These are phyloP conservation scores for Gracilaria domingensis DNA, from an alignment of 23 red algal genomes.

Conservation along the genomic window DNA sequence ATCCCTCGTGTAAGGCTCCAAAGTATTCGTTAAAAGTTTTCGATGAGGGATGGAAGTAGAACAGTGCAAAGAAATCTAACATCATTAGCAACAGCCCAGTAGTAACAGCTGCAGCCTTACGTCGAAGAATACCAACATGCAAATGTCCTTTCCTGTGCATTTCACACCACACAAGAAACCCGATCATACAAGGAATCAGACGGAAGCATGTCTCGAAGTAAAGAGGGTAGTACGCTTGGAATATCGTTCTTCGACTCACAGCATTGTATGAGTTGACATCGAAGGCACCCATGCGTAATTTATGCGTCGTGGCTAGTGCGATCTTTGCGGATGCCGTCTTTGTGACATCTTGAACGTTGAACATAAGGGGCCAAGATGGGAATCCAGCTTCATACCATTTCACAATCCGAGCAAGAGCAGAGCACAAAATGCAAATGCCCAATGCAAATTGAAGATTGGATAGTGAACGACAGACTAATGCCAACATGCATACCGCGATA, in stretches of 20 bases:
- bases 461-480: neutral
- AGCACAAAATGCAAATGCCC: no score
- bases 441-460: no score
- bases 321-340: neutral
- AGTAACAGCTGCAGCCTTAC: no score
- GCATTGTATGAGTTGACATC: neutral
- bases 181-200: slow-evolving; percentile 19
- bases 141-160: neutral
- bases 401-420: neutral
- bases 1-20: neutral
- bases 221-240: slow-evolving; percentile 11
- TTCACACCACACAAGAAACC: slow-evolving; percentile 12
- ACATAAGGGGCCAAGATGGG: slow-evolving; percentile 1
- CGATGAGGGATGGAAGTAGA: slow-evolving; percentile 10
- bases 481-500: neutral
- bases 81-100: no score
- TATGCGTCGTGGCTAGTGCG: neutral
- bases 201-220: neutral
- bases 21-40: slow-evolving; percentile 5
- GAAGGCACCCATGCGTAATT: neutral
- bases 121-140: neutral
- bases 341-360: slow-evolving; percentile 9
- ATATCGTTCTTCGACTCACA: neutral
- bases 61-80: neutral
- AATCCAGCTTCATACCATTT: slow-evolving; percentile 1